Percentiles rank a stretch among this genome's conserved stretches.
phyloP scores from a whole-genome alignment of 805 yeast genomes.

The Lipomyces anomalus region DNA sequence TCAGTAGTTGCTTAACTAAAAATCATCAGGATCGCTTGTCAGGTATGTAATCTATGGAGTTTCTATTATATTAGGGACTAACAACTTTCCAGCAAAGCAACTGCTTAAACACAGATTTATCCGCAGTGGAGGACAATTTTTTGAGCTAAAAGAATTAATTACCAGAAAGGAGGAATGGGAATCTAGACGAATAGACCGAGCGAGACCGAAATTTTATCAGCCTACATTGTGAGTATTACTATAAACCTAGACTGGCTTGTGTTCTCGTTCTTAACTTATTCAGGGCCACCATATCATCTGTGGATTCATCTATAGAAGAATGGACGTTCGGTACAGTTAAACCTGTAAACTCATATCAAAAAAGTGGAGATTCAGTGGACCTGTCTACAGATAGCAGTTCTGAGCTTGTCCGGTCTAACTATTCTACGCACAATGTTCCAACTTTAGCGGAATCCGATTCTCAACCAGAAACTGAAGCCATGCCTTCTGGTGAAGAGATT shows the following conservation, averaged over 20 bases:
- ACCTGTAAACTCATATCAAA: neutral
- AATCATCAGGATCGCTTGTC: slow-evolving; percentile 63
- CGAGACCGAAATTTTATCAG: slow-evolving; percentile 28
- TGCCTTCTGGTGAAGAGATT: no score
- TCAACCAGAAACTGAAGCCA: no score
- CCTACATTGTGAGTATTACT: slow-evolving; percentile 32
- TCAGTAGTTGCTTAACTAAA: slow-evolving; percentile 61
- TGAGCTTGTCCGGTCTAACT: no score
- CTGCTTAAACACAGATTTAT: slow-evolving; percentile 63
- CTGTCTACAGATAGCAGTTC: no score
- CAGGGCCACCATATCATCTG: neutral
- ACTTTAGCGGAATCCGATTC: no score
- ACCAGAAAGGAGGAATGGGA: slow-evolving; percentile 44
- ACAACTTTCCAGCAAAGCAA: slow-evolving; percentile 39
- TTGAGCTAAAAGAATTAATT: slow-evolving; percentile 38
- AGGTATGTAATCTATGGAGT: slow-evolving; percentile 2
- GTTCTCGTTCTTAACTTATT: neutral
- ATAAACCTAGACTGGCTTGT: no score
- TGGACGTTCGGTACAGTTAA: neutral
- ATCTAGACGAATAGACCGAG: slow-evolving; percentile 31
- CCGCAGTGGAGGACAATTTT: slow-evolving; percentile 37
- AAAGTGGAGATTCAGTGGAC: neutral
- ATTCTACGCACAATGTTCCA: no score
- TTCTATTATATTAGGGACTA: neutral
- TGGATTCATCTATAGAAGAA: neutral